Base-by-base conservation (phyloP, 2,329 filamentous ascomycete species). In the Sporothrix globosa region DNA sequence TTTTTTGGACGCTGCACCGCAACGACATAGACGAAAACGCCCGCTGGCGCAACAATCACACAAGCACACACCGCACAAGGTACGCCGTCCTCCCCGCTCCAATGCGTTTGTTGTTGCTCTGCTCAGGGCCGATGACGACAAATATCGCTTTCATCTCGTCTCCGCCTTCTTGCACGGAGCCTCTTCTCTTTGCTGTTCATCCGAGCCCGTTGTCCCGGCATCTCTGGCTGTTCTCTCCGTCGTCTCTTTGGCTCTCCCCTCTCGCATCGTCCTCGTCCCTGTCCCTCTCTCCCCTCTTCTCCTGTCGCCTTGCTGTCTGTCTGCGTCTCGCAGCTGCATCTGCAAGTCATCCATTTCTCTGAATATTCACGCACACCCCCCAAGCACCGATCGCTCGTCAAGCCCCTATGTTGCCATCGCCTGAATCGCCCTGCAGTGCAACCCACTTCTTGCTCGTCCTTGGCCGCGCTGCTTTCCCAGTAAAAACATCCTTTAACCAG, bases 141-240 rank as follows among this genome's bases (percentile, higher is more conserved):
- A 65, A n/a, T 13, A 17, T 65, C 44, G 9, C 61, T 19, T 48
- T 65, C 44, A 19, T 54, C 41, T 58, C 53, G 66, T 60, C 44
- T 68, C 67, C 44, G 66, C 66, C 24, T 46, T 58, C 39, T 60
- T 68, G 24, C 48, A 24, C 50, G n/a, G 30, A 48, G n/a, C n/a
- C 7, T 54, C 14, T 44, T n/a, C 13, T 41, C 39, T 54, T n/a
- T 44, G 34, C 46, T 56, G 27, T 41, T 54, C 39, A 39, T 39
- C n/a, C 21, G 39, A 63, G 58, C 11, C 63, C 46, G 63, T 21
- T n/a, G 46, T 52, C 46, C 27, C 27, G 63, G 27, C 41, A n/a
- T 58, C 66, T 48, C 17, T 17, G 13, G 41, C 58, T 39, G 39
- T 39, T 46, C 39, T 63, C 39, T 61, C n/a, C 41, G 52, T 48